Evolutionary conservation across 352 stramenopile species (phyloP).

Genomic region (Plasmopara muralis): DNA sequence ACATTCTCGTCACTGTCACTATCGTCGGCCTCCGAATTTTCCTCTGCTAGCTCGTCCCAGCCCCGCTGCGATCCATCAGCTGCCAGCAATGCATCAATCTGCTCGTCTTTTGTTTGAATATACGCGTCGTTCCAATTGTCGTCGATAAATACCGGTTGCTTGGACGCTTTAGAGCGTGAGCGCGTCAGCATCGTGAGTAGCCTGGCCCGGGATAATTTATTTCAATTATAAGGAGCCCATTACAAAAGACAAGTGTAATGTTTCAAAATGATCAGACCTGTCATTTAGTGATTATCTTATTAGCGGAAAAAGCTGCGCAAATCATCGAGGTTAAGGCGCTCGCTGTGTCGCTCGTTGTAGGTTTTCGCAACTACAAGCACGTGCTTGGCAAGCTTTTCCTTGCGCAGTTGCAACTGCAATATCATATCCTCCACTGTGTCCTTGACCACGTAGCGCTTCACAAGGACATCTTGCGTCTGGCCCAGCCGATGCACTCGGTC

Average conservation of each 20-base stretch:
- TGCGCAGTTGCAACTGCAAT: slow-evolving; percentile 83
- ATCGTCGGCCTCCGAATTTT: slow-evolving; percentile 23
- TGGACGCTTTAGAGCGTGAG: slow-evolving; percentile 49
- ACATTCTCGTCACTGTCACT: slow-evolving; percentile 23
- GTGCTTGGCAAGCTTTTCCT: slow-evolving; percentile 79
- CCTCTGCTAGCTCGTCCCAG: slow-evolving; percentile 48
- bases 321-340: slow-evolving; percentile 61
- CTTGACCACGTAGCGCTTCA: slow-evolving; percentile 86
- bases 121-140: slow-evolving; percentile 81
- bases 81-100: slow-evolving; percentile 69
- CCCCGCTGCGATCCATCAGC: slow-evolving; percentile 32
- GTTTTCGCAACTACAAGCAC: slow-evolving; percentile 56
- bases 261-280: neutral
- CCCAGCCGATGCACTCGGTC: slow-evolving; percentile 89
- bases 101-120: slow-evolving; percentile 76
- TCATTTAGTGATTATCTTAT: neutral
- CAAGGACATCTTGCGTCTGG: slow-evolving; percentile 74
- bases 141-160: slow-evolving; percentile 73
- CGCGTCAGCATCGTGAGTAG: slow-evolving; percentile 51
- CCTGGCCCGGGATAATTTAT: neutral
- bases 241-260: slow-evolving; percentile 3
- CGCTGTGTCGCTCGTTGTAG: slow-evolving; percentile 29
- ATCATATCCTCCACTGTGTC: slow-evolving; percentile 92
- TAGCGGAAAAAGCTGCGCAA: slow-evolving; percentile 59
- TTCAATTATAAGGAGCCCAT: neutral